Percentiles rank a stretch among this genome's conserved stretches.
Conservation (phyloP, 306 rosid genomes). For the Quercus dentata region DNA sequence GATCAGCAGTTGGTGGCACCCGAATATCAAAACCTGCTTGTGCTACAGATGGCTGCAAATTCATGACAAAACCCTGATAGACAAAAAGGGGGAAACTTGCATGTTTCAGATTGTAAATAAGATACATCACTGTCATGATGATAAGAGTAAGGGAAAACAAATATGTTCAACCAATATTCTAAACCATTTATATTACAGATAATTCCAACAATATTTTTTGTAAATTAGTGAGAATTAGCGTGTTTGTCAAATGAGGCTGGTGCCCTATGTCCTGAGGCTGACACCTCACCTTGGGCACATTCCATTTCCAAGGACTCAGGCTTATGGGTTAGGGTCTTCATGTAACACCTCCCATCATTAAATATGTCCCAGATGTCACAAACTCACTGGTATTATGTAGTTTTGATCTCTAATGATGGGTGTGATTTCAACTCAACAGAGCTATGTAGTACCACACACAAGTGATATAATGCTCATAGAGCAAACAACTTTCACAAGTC, state of each 20-base stretch:
- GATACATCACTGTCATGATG: neutral
- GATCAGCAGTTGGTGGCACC: slow-evolving; percentile 76
- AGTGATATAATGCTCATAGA: neutral
- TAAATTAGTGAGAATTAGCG: neutral
- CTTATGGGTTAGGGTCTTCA: neutral
- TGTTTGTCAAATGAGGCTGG: neutral
- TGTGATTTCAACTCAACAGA: neutral
- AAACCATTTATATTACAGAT: neutral
- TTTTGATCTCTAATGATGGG: neutral
- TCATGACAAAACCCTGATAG: slow-evolving; percentile 94
- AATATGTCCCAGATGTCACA: neutral
- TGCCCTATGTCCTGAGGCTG: neutral
- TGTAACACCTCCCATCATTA: neutral
- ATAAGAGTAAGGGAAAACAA: neutral
- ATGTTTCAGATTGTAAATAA: neutral
- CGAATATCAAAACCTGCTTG: slow-evolving; percentile 94
- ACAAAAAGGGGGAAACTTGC: slow-evolving; percentile 3
- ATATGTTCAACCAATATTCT: neutral
- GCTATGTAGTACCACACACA: neutral
- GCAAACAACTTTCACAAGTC: neutral
- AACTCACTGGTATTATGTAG: neutral
- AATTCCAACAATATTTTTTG: neutral
- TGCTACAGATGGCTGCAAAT: slow-evolving; percentile 97
- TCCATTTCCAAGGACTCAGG: neutral
- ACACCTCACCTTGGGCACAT: neutral